phyloP scores from a whole-genome alignment of 1,284 basidiomycete species.

The Porodaedalea pini region DNA sequence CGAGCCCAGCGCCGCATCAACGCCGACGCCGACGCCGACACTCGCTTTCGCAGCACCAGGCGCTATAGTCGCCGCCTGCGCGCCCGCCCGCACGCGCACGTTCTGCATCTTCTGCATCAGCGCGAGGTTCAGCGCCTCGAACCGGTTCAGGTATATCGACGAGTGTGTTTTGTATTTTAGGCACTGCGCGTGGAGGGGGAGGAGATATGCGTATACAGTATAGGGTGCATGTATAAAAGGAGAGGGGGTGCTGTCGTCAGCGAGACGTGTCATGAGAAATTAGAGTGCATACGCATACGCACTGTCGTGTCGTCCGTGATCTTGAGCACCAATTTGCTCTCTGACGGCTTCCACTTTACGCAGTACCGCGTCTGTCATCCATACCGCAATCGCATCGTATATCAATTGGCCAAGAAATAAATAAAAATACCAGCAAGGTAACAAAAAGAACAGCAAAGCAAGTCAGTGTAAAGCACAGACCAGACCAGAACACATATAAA shows the following conservation, averaged over 20 bases:
- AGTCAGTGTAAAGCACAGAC: background rate
- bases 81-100: slow-evolving; percentile 32
- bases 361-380: slow-evolving; percentile 73
- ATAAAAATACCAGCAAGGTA: slow-evolving; percentile 13
- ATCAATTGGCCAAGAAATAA: no score
- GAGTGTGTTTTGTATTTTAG: slow-evolving; percentile 93
- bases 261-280: background rate
- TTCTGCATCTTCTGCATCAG: slow-evolving; percentile 84
- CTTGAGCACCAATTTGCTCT: slow-evolving; percentile 85
- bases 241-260: no score
- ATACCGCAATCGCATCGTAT: background rate
- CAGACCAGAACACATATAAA: no score
- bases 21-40: background rate
- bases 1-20: background rate
- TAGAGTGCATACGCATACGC: slow-evolving; percentile 33
- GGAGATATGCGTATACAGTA: background rate
- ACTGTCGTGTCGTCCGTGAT: slow-evolving; percentile 87
- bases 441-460: background rate
- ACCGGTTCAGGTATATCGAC: slow-evolving; percentile 90
- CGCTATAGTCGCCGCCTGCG: background rate
- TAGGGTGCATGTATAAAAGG: background rate
- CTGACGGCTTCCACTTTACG: slow-evolving; percentile 81
- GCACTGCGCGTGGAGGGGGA: slow-evolving; percentile 52
- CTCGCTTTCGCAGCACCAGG: background rate
- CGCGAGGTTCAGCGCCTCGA: slow-evolving; percentile 84